A percentile compares a stretch with the other conserved stretches of the same genome.
Evolutionary conservation across 1,284 basidiomycete genomes (phyloP).

Genomic region (Sanguinoderma infundibulare): DNA sequence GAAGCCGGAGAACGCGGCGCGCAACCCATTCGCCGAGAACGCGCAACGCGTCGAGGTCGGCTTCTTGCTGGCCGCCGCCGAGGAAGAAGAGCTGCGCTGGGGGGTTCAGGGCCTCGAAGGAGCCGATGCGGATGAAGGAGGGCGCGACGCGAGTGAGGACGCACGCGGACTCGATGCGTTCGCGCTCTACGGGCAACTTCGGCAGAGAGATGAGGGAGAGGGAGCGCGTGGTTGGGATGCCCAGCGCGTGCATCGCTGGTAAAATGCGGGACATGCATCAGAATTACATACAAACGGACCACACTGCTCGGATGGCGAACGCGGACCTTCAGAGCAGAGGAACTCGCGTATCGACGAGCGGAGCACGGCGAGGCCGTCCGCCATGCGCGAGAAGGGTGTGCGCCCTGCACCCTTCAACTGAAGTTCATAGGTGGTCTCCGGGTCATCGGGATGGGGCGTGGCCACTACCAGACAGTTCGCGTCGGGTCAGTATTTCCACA

Average conservation of each 20-base stretch:
- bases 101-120: constrained; percentile 86
- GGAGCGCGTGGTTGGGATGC: constrained; percentile 89
- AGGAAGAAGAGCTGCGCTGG: constrained; percentile 71
- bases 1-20: constrained; percentile 58
- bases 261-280: background rate
- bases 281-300: too few species aligned
- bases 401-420: constrained; percentile 95
- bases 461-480: constrained; percentile 55
- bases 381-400: constrained; percentile 90
- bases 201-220: constrained; percentile 84
- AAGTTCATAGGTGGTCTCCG: constrained; percentile 73
- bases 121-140: constrained; percentile 92
- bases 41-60: constrained; percentile 75
- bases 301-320: background rate
- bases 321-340: constrained; percentile 81
- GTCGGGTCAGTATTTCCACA: background rate
- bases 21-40: constrained; percentile 78
- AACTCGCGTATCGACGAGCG: constrained; percentile 94
- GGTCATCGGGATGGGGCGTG: constrained; percentile 68
- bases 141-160: constrained; percentile 87
- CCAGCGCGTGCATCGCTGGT: constrained; percentile 84
- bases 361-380: constrained; percentile 93
- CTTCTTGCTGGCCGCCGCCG: constrained; percentile 75
- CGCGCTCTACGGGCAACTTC: constrained; percentile 76
- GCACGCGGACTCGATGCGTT: constrained; percentile 80